Evolutionary conservation across 345 rosid species (phyloP), one percentile per base, ranked within the genome.

Genomic region (Citrus trifoliata): DNA sequence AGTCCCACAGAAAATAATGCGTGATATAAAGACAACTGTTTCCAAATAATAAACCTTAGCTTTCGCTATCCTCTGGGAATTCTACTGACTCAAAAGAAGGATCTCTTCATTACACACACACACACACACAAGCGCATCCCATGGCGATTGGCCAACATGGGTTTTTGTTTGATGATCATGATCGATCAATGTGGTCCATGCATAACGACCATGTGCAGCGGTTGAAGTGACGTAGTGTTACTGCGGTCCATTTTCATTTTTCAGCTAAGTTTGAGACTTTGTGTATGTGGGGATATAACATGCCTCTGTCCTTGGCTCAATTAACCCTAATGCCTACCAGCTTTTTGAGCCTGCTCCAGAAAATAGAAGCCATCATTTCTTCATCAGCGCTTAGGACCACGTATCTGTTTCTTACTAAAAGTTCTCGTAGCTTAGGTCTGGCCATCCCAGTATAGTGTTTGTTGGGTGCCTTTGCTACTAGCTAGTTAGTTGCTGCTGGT

Each of bases 21-120:
- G 28, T 6, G 3, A 25, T 14, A 22, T 28, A 13, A 63, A 65
- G 51, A 53, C 78, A 75, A 55, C 78, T 65, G 71, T 76, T 37
- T 53, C 38, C 64, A 66, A 76, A 76, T 66, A 66, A 76, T 66
- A 33, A 64, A 76, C 64, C 53, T 64, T 46, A 46, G 51, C 51
- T 46, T 24, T 76, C 78, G 64, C 78, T 71, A 51, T 48, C 42
- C 32, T 63, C 2, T 46, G 37, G 19, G 21, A 74, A 63, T 33
- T 21, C 40, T 61, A 28, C 13, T 3, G 71, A 32, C 60, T 28
- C 78, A 64, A 63, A 30, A 64, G 33, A 33, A 48, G 63, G 42
- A 64, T 13, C 70, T 18, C 4, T 35, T 53, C 48, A 48, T 51
- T 6, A 64, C 24, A 46, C 10, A 14, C 27, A 37, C 10, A 75